Percentiles rank a stretch among this genome's conserved stretches.
Conservation (phyloP, 129 eudicot species). For the Arctium minus region DNA sequence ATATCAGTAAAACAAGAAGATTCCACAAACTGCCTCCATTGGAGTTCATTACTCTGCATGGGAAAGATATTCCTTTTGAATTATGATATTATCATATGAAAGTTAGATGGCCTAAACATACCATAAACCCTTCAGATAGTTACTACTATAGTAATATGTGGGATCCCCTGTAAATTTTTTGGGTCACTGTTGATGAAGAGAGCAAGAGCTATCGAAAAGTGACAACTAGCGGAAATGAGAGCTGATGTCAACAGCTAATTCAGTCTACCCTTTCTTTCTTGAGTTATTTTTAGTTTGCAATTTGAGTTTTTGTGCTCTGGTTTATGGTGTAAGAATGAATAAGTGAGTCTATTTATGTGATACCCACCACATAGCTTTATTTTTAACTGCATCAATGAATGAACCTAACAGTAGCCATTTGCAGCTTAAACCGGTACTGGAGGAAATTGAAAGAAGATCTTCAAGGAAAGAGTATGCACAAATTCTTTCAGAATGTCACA, state of each 20-base stretch:
- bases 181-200: not conserved
- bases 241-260: not conserved
- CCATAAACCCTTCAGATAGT: not conserved
- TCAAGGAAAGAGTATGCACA: constrained; percentile 86
- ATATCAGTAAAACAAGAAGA: constrained; percentile 2
- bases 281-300: not conserved
- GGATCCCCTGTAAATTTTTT: not conserved
- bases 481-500: constrained; percentile 93
- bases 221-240: not conserved
- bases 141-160: not conserved
- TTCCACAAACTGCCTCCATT: not conserved
- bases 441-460: constrained; percentile 92
- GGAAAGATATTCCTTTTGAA: not conserved
- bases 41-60: not conserved
- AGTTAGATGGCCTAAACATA: not conserved
- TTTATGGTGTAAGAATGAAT: not conserved
- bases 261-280: not conserved
- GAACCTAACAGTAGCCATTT: constrained; percentile 16
- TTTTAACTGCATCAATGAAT: constrained; percentile 9
- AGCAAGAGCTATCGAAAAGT: not conserved
- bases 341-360: not conserved
- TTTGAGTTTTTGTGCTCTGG: not conserved
- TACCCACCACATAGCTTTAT: not conserved
- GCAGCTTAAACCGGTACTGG: constrained; percentile 95
- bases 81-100: not conserved